Conservation (phyloP, 331 rosid genomes). For the Pyracantha coccinea region DNA sequence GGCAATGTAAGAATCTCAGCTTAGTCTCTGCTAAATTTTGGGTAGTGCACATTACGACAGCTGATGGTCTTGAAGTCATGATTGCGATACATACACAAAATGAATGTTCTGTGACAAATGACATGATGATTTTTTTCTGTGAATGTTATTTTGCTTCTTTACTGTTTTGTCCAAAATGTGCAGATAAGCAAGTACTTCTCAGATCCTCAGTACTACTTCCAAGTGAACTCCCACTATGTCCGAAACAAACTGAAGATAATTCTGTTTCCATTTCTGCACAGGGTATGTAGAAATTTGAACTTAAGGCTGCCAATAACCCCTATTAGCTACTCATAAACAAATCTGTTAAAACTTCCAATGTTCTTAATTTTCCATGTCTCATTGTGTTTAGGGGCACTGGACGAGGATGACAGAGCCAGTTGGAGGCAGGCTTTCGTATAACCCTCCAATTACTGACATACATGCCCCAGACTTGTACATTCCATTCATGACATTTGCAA, state of each 20-base stretch:
- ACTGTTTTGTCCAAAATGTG: background rate
- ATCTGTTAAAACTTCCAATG: too few relatives aligned
- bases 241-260: slow-evolving; percentile 17
- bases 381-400: slow-evolving; percentile 20
- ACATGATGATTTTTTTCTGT: background rate
- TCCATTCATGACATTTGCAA: slow-evolving; percentile 24
- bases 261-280: slow-evolving; percentile 22
- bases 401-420: slow-evolving; percentile 13
- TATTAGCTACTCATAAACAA: background rate
- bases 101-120: background rate
- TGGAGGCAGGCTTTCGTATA: slow-evolving; percentile 15
- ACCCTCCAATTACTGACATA: slow-evolving; percentile 21
- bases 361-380: background rate
- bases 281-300: background rate
- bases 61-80: too few relatives aligned
- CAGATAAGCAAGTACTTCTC: slow-evolving; percentile 20
- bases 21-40: too few relatives aligned
- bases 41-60: too few relatives aligned
- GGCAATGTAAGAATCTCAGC: slow-evolving; percentile 7
- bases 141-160: background rate
- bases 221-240: slow-evolving; percentile 20
- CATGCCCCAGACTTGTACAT: slow-evolving; percentile 19
- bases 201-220: slow-evolving; percentile 22
- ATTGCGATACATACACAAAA: too few relatives aligned
- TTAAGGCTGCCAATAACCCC: background rate